phyloP scores from a whole-genome alignment of 2,329 filamentous ascomycete genomes.

The Teratosphaeria epicoccoides region DNA sequence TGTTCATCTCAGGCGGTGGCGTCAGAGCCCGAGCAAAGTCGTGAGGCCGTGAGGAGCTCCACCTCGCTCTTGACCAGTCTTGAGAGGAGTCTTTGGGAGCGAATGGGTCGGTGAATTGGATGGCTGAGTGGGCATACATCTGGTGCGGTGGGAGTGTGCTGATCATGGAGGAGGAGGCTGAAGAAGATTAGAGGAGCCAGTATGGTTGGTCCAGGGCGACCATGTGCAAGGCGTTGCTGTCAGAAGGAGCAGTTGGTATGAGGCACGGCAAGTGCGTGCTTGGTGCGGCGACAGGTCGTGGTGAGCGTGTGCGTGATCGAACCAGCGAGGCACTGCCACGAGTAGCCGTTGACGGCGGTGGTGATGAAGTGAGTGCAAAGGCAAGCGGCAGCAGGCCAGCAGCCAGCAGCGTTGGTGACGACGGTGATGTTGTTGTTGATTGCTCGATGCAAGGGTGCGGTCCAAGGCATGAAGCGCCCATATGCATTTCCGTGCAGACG shows the following conservation, averaged over 20 bases:
- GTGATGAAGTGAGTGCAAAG: conserved; percentile 4
- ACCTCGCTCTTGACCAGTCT: conserved; percentile 9
- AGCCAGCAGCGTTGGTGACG: neutral
- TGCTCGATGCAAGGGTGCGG: conserved; percentile 1
- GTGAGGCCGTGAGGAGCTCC: conserved; percentile 11
- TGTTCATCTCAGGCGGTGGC: conserved; percentile 28
- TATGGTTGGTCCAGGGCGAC: neutral
- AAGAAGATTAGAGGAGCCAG: neutral
- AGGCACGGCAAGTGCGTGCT: neutral
- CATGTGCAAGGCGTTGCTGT: conserved; percentile 2
- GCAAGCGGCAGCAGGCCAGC: neutral
- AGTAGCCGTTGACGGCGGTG: neutral
- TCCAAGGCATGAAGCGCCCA: conserved; percentile 1
- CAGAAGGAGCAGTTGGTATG: neutral
- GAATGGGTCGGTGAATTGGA: conserved; percentile 27
- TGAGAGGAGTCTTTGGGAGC: conserved; percentile 18
- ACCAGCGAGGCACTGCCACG: neutral
- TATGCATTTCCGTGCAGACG: neutral
- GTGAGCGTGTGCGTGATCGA: neutral
- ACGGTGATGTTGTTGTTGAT: conserved; percentile 2
- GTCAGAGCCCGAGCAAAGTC: conserved; percentile 19
- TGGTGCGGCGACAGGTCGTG: neutral
- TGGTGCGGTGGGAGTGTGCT: conserved; percentile 14
- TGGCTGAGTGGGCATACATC: conserved; percentile 26
- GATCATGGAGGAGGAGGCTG: conserved; percentile 14